These are phyloP conservation scores for Lipomyces orientalis DNA, from an alignment of 805 yeast species.

Conservation along the genomic window DNA sequence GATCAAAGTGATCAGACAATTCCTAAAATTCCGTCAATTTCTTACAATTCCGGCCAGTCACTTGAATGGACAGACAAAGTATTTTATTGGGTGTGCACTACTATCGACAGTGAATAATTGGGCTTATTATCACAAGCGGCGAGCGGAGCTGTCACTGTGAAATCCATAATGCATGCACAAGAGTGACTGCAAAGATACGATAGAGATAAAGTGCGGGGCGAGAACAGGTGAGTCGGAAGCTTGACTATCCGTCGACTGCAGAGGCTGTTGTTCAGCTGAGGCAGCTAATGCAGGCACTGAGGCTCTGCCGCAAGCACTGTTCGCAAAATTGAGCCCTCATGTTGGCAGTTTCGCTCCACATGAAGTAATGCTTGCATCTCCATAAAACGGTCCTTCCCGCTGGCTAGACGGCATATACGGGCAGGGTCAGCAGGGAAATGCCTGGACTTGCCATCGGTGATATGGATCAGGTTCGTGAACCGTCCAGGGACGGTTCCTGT, in stretches of 20 bases:
- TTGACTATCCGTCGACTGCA: not conserved
- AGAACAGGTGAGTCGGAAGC: not conserved
- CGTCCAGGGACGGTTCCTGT: not conserved
- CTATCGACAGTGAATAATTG: not conserved
- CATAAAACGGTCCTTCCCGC: not conserved
- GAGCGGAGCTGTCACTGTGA: not conserved
- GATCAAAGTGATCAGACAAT: not conserved
- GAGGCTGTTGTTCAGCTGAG: not conserved
- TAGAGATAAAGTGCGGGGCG: too few species aligned
- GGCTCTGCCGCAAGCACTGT: not conserved
- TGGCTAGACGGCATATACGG: not conserved
- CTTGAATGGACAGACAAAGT: not conserved
- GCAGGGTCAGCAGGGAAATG: not conserved
- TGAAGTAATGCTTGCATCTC: not conserved
- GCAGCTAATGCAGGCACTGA: slow-evolving; percentile 5
- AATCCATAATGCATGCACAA: not conserved
- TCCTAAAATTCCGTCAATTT: too few species aligned
- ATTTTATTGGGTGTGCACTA: not conserved
- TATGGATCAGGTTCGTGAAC: not conserved
- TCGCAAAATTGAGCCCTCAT: not conserved
- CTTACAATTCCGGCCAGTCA: not conserved
- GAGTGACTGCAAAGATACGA: too few species aligned
- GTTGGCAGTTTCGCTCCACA: too few species aligned
- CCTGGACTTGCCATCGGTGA: not conserved
- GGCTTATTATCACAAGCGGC: too few species aligned